Evolutionary conservation across 331 rosid species (phyloP), one percentile per base, ranked within the genome.

Genomic region (Malus hybrid): DNA sequence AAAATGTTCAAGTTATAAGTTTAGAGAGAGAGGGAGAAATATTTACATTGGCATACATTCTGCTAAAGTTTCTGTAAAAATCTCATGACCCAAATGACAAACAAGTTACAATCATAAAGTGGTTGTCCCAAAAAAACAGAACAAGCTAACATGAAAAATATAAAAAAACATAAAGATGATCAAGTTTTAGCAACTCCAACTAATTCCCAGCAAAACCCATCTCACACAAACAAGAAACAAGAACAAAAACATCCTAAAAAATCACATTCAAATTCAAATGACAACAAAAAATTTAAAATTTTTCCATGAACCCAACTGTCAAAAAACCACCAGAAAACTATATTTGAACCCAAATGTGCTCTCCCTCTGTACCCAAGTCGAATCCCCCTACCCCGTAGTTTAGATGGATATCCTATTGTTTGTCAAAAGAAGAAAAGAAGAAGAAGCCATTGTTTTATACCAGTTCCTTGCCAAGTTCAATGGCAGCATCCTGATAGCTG

Each of bases 401-500:
- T 42, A 10, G 5, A 42, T 42, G 48, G 13, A 42, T 42, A 42
- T 42, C 48, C 14, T 42, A 42, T 42, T 42, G 48, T 42, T 42
- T 42, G 48, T 10, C 48, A 32, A 24, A 66, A 33, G 18, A 54
- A 62, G 22, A 61, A 54, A 34, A 76, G 20, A 54, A 15, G 31
- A 50, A 5, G 28, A 24, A 14, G 22, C 31, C 50, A 20, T 67
- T 32, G 39, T 54, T 69, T 6, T 36, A 83, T 87, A 95, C 99
- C 99, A 95, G 86, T 81, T 95, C 97, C 69, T 89, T 83, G 85
- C 97, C 99, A 71, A 95, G 99, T 57, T 92, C 81, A 84, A 87
- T 89, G 80, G 99, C 99, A 82, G 99, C 95, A 69, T 92, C 97
- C 50, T 95, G 97, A 70, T 92, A 95, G 76, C 89, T 90, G 77